A percentile compares a stretch with the other conserved stretches of the same genome.
These are phyloP conservation scores for Apiosordaria backusii DNA, from an alignment of 495 filamentous ascomycete genomes.

Conservation along the genomic window DNA sequence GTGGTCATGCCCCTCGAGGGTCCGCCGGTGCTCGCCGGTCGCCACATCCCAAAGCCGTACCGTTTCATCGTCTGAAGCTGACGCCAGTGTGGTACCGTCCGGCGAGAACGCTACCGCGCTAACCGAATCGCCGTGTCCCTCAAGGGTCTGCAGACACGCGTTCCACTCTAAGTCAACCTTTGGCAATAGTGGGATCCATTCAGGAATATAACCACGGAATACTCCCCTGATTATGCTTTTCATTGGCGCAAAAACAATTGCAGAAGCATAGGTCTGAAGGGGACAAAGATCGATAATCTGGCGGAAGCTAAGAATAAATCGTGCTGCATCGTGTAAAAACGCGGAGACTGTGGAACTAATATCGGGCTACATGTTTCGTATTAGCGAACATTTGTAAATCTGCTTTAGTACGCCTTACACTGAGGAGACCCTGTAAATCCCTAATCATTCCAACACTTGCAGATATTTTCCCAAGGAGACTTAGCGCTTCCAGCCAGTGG, in stretches of 20 bases:
- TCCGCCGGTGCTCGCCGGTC: not conserved
- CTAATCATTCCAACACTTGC: conserved; percentile 5
- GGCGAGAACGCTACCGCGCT: not conserved
- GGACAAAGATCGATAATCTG: no score
- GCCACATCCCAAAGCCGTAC: conserved; percentile 8
- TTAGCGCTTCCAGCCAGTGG: conserved; percentile 30
- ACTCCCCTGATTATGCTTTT: not conserved
- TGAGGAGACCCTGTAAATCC: not conserved
- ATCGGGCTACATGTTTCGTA: no score
- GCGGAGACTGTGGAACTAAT: no score
- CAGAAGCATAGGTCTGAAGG: no score
- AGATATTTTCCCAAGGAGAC: conserved; percentile 34
- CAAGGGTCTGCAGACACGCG: not conserved
- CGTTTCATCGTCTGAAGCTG: not conserved
- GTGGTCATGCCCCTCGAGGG: no score
- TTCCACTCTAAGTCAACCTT: not conserved
- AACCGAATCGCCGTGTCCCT: not conserved
- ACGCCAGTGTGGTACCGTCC: conserved; percentile 5
- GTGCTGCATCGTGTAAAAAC: no score
- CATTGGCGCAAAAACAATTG: no score
- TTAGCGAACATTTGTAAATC: no score
- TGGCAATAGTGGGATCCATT: not conserved
- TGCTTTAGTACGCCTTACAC: no score
- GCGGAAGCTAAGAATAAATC: no score
- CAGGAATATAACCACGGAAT: not conserved